Conservation (phyloP, 768 basidiomycete genomes). For the Suillus subaureus region DNA sequence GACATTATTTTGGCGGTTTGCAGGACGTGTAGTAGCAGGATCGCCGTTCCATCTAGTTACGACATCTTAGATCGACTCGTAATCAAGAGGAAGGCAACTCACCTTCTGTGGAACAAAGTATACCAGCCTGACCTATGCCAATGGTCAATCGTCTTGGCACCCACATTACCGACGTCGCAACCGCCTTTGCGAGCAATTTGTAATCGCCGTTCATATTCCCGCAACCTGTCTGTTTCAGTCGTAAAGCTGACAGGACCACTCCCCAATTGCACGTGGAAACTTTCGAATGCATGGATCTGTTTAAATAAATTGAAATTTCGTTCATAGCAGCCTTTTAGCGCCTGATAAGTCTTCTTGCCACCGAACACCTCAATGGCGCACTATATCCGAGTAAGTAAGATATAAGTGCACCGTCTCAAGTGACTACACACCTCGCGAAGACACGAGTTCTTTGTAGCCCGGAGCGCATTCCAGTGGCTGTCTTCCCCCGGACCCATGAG, state of each 20-base stretch:
- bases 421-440: slow-evolving; percentile 62
- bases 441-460: slow-evolving; percentile 82
- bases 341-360: slow-evolving; percentile 80
- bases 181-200: slow-evolving; percentile 64
- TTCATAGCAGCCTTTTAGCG: slow-evolving; percentile 83
- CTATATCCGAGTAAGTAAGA: slow-evolving; percentile 37
- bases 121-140: slow-evolving; percentile 84
- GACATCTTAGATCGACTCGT: slow-evolving; percentile 17
- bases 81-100: slow-evolving; percentile 14
- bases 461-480: slow-evolving; percentile 77
- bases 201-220: slow-evolving; percentile 74
- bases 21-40: slow-evolving; percentile 57
- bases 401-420: not conserved
- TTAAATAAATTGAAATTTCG: slow-evolving; percentile 86
- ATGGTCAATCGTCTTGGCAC: slow-evolving; percentile 72
- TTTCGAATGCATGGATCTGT: slow-evolving; percentile 76
- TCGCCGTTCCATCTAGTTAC: slow-evolving; percentile 63
- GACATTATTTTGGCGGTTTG: slow-evolving; percentile 39
- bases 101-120: slow-evolving; percentile 70
- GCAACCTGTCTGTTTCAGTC: slow-evolving; percentile 63
- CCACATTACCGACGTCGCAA: slow-evolving; percentile 74
- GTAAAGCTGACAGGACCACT: slow-evolving; percentile 42
- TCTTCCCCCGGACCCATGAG: slow-evolving; percentile 72
- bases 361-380: slow-evolving; percentile 73
- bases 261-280: slow-evolving; percentile 39